phyloP scores from a whole-genome alignment of 1,284 basidiomycete species.

The Lignosus rhinocerotis region DNA sequence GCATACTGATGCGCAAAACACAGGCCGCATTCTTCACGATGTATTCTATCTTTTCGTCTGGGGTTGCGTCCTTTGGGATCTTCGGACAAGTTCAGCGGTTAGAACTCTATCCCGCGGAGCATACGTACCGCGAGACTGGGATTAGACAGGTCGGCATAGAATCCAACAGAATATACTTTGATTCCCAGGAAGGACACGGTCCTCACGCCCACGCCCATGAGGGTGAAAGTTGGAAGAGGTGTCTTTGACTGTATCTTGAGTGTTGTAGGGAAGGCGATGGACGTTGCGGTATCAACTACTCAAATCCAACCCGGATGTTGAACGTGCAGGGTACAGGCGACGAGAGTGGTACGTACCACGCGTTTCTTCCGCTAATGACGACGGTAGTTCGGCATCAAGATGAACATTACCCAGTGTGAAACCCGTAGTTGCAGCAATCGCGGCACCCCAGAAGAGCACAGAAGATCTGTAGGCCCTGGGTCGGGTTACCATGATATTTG shows the following conservation, averaged over 20 bases:
- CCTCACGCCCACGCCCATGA: constrained; percentile 82
- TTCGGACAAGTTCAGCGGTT: constrained; percentile 25
- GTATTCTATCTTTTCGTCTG: constrained; percentile 70
- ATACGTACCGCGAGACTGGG: constrained; percentile 56
- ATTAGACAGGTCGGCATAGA: constrained; percentile 78
- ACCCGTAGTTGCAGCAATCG: constrained; percentile 36
- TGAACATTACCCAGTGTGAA: constrained; percentile 34
- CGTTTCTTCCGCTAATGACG: constrained; percentile 22
- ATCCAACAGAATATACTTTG: constrained; percentile 83
- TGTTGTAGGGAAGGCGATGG: constrained; percentile 68
- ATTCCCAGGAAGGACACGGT: constrained; percentile 84
- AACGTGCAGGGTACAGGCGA: background rate
- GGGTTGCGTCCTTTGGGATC: constrained; percentile 48
- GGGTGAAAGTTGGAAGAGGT: constrained; percentile 58
- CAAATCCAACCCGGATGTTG: background rate
- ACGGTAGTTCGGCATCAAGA: constrained; percentile 37
- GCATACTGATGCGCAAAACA: constrained; percentile 67
- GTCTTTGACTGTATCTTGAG: constrained; percentile 62
- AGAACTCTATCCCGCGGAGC: background rate
- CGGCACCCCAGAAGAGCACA: constrained; percentile 33
- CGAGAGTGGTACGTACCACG: constrained; percentile 19
- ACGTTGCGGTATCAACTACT: constrained; percentile 69
- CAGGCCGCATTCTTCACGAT: constrained; percentile 71
- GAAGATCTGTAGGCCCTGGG: constrained; percentile 24
- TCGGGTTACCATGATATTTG: constrained; percentile 1